Evolutionary conservation across 495 filamentous ascomycete species (phyloP).

Genomic region (Sabuloglossum arenarium): DNA sequence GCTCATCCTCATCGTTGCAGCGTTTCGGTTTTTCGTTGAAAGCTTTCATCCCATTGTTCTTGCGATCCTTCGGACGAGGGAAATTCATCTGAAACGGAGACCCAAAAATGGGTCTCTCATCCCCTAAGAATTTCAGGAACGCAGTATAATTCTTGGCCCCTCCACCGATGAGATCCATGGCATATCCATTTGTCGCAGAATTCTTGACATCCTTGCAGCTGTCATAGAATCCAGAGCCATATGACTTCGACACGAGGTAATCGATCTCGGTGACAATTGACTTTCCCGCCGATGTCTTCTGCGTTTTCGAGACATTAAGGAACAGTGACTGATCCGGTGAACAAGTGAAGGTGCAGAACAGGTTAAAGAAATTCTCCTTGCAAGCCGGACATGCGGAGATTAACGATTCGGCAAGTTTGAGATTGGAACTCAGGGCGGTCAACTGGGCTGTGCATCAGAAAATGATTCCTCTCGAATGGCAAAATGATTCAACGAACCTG

Average conservation of each 20-base stretch:
- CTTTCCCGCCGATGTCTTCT: conserved; percentile 42
- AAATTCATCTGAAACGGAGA: conserved; percentile 98
- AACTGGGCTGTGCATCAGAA: conserved; percentile 30
- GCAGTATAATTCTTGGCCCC: conserved; percentile 75
- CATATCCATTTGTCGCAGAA: conserved; percentile 72
- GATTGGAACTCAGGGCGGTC: conserved; percentile 51
- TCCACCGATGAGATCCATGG: conserved; percentile 89
- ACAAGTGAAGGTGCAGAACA: conserved; percentile 95
- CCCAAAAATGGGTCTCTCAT: conserved; percentile 61
- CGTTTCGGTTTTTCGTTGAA: conserved; percentile 46
- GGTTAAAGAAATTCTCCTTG: conserved; percentile 91
- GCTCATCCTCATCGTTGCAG: conserved; percentile 72
- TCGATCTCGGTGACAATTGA: conserved; percentile 68
- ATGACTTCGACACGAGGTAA: conserved; percentile 70
- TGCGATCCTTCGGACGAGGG: conserved; percentile 30
- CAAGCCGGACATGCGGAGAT: conserved; percentile 89
- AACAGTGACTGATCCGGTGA: conserved; percentile 93
- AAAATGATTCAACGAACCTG: conserved; percentile 32
- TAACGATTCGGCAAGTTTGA: conserved; percentile 69
- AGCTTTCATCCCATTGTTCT: conserved; percentile 40
- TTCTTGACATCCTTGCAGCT: conserved; percentile 99
- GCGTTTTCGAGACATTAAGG: conserved; percentile 70
- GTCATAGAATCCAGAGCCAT: conserved; percentile 77
- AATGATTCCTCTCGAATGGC: background rate
- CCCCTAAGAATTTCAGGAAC: conserved; percentile 79